Evolutionary conservation across 768 basidiomycete genomes (phyloP).

Genomic region (Boletus reticulatus): DNA sequence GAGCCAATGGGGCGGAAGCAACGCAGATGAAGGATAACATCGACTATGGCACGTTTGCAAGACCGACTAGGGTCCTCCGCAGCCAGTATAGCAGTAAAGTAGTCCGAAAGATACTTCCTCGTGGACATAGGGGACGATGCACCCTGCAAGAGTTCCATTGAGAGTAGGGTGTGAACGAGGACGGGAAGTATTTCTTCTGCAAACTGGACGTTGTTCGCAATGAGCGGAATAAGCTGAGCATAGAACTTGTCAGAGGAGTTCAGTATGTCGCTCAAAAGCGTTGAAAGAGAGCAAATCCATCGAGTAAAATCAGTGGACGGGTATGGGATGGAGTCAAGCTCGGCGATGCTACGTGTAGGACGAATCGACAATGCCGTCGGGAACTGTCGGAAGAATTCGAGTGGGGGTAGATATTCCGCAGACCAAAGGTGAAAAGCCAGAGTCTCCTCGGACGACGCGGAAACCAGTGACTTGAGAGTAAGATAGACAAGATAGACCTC

Average conservation of each 20-base stretch:
- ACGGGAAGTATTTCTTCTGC: conserved; percentile 70
- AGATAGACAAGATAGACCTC: conserved; percentile 58
- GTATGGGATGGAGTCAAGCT: conserved; percentile 34
- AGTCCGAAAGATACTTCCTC: conserved; percentile 21
- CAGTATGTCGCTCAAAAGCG: conserved; percentile 58
- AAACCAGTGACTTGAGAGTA: conserved; percentile 60
- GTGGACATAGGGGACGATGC: neutral
- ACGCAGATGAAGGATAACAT: conserved; percentile 78
- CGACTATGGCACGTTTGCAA: conserved; percentile 60
- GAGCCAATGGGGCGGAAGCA: conserved; percentile 46
- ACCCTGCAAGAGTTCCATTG: conserved; percentile 20
- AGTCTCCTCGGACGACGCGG: conserved; percentile 34
- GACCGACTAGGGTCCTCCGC: conserved; percentile 37
- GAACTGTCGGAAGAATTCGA: conserved; percentile 50
- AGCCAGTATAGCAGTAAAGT: conserved; percentile 26
- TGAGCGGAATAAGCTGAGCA: conserved; percentile 58
- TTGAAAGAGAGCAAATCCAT: conserved; percentile 65
- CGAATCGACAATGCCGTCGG: conserved; percentile 34
- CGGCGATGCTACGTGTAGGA: conserved; percentile 36
- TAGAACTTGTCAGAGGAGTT: conserved; percentile 59
- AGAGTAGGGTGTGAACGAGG: conserved; percentile 69
- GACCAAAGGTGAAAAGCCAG: conserved; percentile 33
- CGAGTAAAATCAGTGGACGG: conserved; percentile 47
- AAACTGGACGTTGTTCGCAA: conserved; percentile 53
- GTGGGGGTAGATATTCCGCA: conserved; percentile 40